phyloP scores from a whole-genome alignment of 345 rosid species.

The Hevea brasiliensis region DNA sequence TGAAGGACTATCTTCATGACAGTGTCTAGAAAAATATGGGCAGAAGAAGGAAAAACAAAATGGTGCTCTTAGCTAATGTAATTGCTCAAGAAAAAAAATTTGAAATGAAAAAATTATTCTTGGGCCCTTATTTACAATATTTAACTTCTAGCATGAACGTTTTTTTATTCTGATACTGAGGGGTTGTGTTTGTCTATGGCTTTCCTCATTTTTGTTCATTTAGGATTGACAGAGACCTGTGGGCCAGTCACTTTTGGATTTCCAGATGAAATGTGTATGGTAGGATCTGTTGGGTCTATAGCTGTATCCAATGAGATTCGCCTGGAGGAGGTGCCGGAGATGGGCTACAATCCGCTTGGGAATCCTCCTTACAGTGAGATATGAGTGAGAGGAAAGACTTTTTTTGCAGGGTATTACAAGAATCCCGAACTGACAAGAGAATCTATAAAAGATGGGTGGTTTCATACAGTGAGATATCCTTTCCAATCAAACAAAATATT shows the following conservation, averaged over 20 bases:
- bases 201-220: no score
- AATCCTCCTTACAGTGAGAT: conserved; percentile 80
- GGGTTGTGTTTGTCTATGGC: no score
- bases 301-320: conserved; percentile 69
- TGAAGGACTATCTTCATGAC: conserved; percentile 33
- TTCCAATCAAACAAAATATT: background rate
- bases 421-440: conserved; percentile 76
- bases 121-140: no score
- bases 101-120: no score
- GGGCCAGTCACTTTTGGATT: conserved; percentile 71
- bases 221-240: conserved; percentile 95
- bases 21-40: background rate
- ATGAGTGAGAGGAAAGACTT: conserved; percentile 72
- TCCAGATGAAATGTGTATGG: conserved; percentile 94
- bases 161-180: no score
- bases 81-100: no score
- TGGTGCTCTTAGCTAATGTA: background rate
- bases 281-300: conserved; percentile 72
- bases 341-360: conserved; percentile 88
- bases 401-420: conserved; percentile 84
- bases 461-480: conserved; percentile 69
- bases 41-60: background rate
- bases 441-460: conserved; percentile 84
- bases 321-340: conserved; percentile 87
- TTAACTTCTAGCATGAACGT: no score